Conservation (phyloP, 768 basidiomycete genomes). For the Mycena vulgaris region DNA sequence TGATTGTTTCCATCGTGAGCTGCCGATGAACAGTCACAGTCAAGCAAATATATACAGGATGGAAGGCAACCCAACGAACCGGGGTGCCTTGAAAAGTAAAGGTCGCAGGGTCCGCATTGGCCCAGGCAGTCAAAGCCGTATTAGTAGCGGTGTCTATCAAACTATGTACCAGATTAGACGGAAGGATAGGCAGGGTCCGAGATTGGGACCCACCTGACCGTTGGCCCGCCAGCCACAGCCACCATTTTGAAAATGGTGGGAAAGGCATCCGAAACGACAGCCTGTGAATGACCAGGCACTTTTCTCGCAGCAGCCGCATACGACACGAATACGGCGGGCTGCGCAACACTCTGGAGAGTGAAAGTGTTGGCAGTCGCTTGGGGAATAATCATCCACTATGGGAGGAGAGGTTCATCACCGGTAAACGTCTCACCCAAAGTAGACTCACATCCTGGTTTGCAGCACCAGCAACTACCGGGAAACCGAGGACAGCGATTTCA, state of each 20-base stretch:
- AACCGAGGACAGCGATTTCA: too few species aligned
- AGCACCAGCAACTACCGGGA: too few species aligned
- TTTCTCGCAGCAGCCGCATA: not conserved
- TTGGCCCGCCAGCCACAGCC: too few species aligned
- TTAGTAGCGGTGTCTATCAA: conserved; percentile 19
- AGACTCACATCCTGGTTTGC: too few species aligned
- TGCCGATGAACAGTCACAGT: not conserved
- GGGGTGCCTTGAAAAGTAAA: not conserved
- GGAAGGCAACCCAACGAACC: conserved; percentile 5
- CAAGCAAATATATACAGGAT: conserved; percentile 6
- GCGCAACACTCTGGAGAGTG: too few species aligned
- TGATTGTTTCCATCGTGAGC: conserved; percentile 19
- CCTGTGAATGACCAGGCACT: conserved; percentile 14
- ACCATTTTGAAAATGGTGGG: too few species aligned
- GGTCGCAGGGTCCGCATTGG: conserved; percentile 10
- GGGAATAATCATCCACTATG: too few species aligned
- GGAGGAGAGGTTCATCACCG: too few species aligned
- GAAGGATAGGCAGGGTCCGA: not conserved
- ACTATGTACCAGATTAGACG: not conserved
- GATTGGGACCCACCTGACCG: too few species aligned
- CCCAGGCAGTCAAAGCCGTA: conserved; percentile 9
- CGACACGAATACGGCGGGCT: too few species aligned
- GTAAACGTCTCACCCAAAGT: too few species aligned
- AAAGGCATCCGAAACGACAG: conserved; percentile 2
- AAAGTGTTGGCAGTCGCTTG: too few species aligned